Evolutionary conservation across 495 filamentous ascomycete species (phyloP).

Genomic region (Trichoderma erinaceum): DNA sequence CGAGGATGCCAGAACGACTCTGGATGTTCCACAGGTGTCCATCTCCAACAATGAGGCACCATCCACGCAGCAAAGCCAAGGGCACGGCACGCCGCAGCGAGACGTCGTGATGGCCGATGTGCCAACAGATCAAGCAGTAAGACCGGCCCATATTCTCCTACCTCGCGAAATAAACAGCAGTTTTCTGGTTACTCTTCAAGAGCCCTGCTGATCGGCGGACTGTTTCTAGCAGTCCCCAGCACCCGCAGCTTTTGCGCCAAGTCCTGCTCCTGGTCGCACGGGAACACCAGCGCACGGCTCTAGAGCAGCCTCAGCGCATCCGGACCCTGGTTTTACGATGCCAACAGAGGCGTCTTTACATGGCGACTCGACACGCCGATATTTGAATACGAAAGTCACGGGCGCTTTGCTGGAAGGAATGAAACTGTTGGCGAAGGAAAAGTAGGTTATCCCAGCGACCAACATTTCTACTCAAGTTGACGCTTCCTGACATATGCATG

Average conservation of each 20-base stretch:
- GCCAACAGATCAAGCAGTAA: conserved; percentile 14
- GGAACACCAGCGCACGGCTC: conserved; percentile 30
- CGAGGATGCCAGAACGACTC: background rate
- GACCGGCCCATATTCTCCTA: background rate
- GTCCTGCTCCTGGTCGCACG: conserved; percentile 38
- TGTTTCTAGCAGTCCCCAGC: conserved; percentile 3
- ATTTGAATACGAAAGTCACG: conserved; percentile 85
- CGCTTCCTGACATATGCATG: conserved; percentile 14
- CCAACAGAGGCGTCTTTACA: conserved; percentile 54
- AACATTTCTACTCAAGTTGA: background rate
- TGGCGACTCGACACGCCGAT: conserved; percentile 79
- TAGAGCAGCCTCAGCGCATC: conserved; percentile 48
- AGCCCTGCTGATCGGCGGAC: background rate
- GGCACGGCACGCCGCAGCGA: background rate
- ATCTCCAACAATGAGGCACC: background rate
- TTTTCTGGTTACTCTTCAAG: background rate
- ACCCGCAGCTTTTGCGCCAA: conserved; percentile 21
- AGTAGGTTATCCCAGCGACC: conserved; percentile 50
- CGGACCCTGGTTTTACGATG: conserved; percentile 43
- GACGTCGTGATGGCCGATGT: conserved; percentile 17
- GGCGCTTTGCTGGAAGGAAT: conserved; percentile 82
- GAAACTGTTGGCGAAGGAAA: conserved; percentile 77
- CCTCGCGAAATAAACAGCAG: background rate
- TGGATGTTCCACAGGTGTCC: conserved; percentile 2
- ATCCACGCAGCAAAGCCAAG: conserved; percentile 1